Base-by-base conservation (phyloP, 495 filamentous ascomycete genomes). In the Usnea hakonensis region DNA sequence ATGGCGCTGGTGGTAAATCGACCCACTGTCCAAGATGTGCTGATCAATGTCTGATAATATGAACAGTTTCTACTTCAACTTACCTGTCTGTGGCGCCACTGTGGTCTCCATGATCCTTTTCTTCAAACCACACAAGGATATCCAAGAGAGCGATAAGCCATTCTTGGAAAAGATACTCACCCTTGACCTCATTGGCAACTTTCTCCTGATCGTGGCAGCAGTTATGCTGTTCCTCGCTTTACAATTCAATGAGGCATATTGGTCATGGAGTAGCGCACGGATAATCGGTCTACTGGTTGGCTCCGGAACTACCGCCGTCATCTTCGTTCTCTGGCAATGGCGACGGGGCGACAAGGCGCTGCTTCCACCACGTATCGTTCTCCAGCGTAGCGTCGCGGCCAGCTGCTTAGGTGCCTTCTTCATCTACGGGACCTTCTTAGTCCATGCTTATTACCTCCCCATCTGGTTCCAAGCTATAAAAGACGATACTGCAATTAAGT, bases 391-490 rank as follows among this genome's bases (percentile, higher is more conserved):
- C 30, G 65, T 80, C 8, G 68, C 66, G 26, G 71, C 73, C 64
- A 67, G 68, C 37, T 68, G 68, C 50, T 17, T 64, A 32, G 68
- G 60, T n/a, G 59, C 62, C 8, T 62, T 68, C 9, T 69, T 64
- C 17, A 30, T 71, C 44, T 70, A 68, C 32, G 71, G 67, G 1
- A 63, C 53, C 0, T 64, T 73, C 36, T 68, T 79, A 55, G 65
- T 77, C 17, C 67, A 74, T 52, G 67, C 85, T 28, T 89, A 86
- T 68, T 87, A 82, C 62, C 72, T 90, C 5, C 87, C 87, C 0
- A 77, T 90, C 46, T 91, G 86, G 85, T 91, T 92, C 73, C 89
- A 94, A 75, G 84, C 84, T 17, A 84, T 77, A 40, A 70, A 71
- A 33, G 67, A 59, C 36, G 69, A 61, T 21, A 68, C 36, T 30